These are phyloP conservation scores for Mycosphaerella sp. DNA, from an alignment of 2,329 filamentous ascomycete species.

Conservation along the genomic window DNA sequence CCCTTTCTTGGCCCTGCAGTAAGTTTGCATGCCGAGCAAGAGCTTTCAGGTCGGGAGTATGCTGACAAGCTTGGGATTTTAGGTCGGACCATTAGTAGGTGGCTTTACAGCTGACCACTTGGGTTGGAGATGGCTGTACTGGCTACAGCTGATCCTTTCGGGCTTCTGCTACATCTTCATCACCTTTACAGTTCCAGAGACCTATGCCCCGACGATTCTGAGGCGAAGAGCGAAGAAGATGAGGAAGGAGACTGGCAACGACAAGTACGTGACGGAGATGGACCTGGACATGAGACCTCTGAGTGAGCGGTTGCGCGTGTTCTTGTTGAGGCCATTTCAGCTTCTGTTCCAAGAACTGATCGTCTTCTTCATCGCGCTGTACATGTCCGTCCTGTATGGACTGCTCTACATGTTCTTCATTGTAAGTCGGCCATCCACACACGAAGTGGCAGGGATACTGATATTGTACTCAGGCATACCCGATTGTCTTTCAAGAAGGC, in stretches of 20 bases:
- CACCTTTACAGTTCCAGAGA: conserved; percentile 84
- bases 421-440: conserved; percentile 33
- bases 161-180: conserved; percentile 66
- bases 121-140: conserved; percentile 56
- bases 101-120: conserved; percentile 64
- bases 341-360: conserved; percentile 79
- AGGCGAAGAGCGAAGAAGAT: conserved; percentile 62
- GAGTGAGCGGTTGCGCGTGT: conserved; percentile 62
- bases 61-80: conserved; percentile 3
- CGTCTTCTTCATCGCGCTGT: conserved; percentile 74
- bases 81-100: conserved; percentile 53
- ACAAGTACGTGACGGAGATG: conserved; percentile 67
- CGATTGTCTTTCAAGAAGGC: conserved; percentile 65
- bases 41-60: background rate
- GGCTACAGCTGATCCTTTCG: conserved; percentile 74
- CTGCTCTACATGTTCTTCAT: conserved; percentile 58
- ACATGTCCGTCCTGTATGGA: conserved; percentile 45
- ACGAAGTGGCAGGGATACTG: background rate
- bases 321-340: conserved; percentile 77
- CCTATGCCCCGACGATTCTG: conserved; percentile 75
- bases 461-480: conserved; percentile 28
- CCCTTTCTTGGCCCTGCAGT: conserved; percentile 27
- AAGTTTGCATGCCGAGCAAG: background rate
- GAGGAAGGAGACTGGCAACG: conserved; percentile 60
- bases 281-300: conserved; percentile 70